phyloP scores from a whole-genome alignment of 306 rosid genomes.

The Lablab purpureus region DNA sequence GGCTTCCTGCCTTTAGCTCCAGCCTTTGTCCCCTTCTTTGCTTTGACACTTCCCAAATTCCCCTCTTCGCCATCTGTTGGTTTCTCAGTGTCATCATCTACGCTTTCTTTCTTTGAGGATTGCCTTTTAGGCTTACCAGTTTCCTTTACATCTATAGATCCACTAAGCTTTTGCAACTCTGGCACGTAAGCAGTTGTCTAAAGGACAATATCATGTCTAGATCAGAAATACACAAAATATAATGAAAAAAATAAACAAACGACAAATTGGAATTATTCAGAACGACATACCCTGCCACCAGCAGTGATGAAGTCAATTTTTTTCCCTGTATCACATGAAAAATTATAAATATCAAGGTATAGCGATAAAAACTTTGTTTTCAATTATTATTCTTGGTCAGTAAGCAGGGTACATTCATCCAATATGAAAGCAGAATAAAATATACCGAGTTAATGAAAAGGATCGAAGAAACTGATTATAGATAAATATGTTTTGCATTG shows the following conservation, averaged over 20 bases:
- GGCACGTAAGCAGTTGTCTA: slow-evolving; percentile 96
- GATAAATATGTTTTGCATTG: slow-evolving; percentile 31
- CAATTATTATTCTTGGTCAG: slow-evolving; percentile 1
- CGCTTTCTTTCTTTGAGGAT: slow-evolving; percentile 53
- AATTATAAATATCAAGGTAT: slow-evolving; percentile 12
- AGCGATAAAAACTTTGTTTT: slow-evolving; percentile 23
- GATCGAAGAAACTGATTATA: not conserved
- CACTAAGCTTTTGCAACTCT: slow-evolving; percentile 85
- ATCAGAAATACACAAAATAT: slow-evolving; percentile 34
- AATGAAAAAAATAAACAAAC: slow-evolving; percentile 9
- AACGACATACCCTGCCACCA: slow-evolving; percentile 87
- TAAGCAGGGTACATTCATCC: slow-evolving; percentile 20
- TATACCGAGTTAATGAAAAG: not conserved
- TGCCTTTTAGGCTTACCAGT: slow-evolving; percentile 57
- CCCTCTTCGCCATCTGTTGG: slow-evolving; percentile 50
- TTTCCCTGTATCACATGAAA: slow-evolving; percentile 71
- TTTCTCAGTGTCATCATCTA: slow-evolving; percentile 51
- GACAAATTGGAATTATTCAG: slow-evolving; percentile 32
- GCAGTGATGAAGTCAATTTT: slow-evolving; percentile 83
- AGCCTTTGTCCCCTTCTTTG: slow-evolving; percentile 60
- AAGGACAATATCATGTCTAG: slow-evolving; percentile 40
- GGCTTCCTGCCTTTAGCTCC: slow-evolving; percentile 60
- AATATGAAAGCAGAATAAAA: slow-evolving; percentile 30
- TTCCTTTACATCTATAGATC: slow-evolving; percentile 59
- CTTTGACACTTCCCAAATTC: slow-evolving; percentile 50